These are phyloP conservation scores for Xylariaceae sp. DNA, from an alignment of 2,329 filamentous ascomycete species.

Conservation along the genomic window DNA sequence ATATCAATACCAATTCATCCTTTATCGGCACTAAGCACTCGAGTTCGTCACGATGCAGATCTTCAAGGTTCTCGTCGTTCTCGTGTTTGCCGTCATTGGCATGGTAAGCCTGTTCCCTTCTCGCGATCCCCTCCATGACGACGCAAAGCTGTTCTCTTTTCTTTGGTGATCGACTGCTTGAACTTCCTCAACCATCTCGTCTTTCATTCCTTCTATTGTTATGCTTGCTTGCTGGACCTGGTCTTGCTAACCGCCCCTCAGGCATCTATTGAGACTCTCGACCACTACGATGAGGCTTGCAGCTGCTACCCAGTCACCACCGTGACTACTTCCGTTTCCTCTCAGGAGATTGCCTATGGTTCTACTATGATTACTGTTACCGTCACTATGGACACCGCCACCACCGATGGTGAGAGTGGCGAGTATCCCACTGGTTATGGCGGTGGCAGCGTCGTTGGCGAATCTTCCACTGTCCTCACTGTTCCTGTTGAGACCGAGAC, in stretches of 20 bases:
- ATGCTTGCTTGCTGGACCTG: neutral
- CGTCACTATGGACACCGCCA: conserved; percentile 6
- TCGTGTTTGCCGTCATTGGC: conserved; percentile 24
- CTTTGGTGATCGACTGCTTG: neutral
- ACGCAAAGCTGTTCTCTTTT: neutral
- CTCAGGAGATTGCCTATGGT: neutral
- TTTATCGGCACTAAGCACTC: neutral
- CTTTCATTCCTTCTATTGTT: neutral
- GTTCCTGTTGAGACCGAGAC: conserved; percentile 8
- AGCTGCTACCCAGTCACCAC: conserved; percentile 21
- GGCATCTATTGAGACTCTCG: conserved; percentile 16
- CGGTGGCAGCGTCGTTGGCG: neutral
- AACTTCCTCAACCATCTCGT: neutral
- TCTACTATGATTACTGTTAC: conserved; percentile 16
- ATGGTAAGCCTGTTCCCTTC: conserved; percentile 25
- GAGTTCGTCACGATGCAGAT: conserved; percentile 30
- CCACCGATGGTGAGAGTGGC: conserved; percentile 4
- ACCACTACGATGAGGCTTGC: conserved; percentile 21
- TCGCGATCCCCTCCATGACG: neutral
- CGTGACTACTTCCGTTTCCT: conserved; percentile 18
- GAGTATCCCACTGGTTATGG: conserved; percentile 18
- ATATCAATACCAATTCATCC: conserved; percentile 3
- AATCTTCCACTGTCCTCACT: conserved; percentile 7
- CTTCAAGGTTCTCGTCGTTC: conserved; percentile 23
- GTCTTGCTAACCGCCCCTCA: conserved; percentile 3